Conservation (phyloP, 495 filamentous ascomycete genomes). For the Podospora pseudopauciseta region DNA sequence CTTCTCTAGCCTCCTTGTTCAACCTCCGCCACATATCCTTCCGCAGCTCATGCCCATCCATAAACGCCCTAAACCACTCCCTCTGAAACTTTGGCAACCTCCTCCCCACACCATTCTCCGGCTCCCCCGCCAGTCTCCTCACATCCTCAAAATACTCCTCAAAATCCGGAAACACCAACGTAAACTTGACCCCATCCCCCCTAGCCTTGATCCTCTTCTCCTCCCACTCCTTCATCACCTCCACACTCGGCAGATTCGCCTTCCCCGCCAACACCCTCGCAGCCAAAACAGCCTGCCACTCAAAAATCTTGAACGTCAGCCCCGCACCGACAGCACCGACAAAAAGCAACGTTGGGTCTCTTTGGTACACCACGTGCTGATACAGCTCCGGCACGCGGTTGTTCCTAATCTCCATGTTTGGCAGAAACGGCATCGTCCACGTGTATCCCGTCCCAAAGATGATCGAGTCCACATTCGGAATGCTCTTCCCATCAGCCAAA, state of each 20-base stretch:
- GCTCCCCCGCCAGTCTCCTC: constrained; percentile 46
- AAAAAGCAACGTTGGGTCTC: constrained; percentile 38
- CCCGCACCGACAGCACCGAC: constrained; percentile 35
- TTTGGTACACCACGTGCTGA: constrained; percentile 52
- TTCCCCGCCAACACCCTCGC: constrained; percentile 37
- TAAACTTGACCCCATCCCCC: constrained; percentile 50
- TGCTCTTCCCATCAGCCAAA: constrained; percentile 48
- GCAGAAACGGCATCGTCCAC: constrained; percentile 55
- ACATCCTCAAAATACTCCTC: constrained; percentile 54
- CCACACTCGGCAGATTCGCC: constrained; percentile 39
- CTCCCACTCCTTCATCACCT: constrained; percentile 53
- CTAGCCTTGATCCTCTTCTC: constrained; percentile 43
- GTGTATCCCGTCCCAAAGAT: constrained; percentile 58
- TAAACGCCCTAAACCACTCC: constrained; percentile 49
- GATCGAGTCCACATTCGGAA: constrained; percentile 51
- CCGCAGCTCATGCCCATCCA: constrained; percentile 45
- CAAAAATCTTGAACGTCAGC: constrained; percentile 37
- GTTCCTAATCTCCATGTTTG: constrained; percentile 45
- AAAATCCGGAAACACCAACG: constrained; percentile 51
- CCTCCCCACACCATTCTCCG: constrained; percentile 35
- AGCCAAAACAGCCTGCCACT: constrained; percentile 44
- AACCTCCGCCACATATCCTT: constrained; percentile 49
- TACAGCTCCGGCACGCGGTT: constrained; percentile 55
- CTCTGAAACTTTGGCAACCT: constrained; percentile 45
- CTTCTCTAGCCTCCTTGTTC: constrained; percentile 32